Evolutionary conservation across 2,329 filamentous ascomycete species (phyloP).

Genomic region (Colletotrichum karsti): DNA sequence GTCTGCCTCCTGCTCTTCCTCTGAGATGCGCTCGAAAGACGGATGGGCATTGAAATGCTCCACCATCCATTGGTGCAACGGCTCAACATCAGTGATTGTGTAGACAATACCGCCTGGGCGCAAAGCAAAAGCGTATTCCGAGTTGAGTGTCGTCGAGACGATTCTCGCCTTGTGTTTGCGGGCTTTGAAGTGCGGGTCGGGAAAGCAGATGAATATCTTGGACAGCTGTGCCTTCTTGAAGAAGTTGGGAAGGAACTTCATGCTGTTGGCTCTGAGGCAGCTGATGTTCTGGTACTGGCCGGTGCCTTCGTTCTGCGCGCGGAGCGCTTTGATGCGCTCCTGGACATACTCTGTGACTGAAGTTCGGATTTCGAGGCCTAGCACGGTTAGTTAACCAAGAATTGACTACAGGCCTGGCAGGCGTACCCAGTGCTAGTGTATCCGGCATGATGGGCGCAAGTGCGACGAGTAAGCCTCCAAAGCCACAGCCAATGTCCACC

Average conservation of each 20-base stretch:
- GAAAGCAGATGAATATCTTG: slow-evolving; percentile 98
- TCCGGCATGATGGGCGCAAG: slow-evolving; percentile 84
- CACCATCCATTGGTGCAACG: slow-evolving; percentile 94
- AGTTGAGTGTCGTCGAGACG: slow-evolving; percentile 85
- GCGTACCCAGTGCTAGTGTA: slow-evolving; percentile 79
- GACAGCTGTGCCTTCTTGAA: slow-evolving; percentile 82
- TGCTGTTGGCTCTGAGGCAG: slow-evolving; percentile 91
- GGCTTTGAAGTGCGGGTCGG: slow-evolving; percentile 97
- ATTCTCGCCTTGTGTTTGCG: slow-evolving; percentile 98
- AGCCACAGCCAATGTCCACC: slow-evolving; percentile 96
- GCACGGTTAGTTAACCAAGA: slow-evolving; percentile 18
- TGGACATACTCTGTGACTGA: slow-evolving; percentile 92
- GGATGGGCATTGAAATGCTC: slow-evolving; percentile 81
- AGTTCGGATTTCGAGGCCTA: slow-evolving; percentile 90
- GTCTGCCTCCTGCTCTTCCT: slow-evolving; percentile 74
- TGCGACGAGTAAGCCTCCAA: slow-evolving; percentile 89
- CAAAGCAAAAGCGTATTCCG: slow-evolving; percentile 92
- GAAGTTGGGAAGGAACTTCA: slow-evolving; percentile 99
- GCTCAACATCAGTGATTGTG: slow-evolving; percentile 97
- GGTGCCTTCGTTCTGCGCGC: slow-evolving; percentile 66
- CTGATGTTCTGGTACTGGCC: slow-evolving; percentile 83
- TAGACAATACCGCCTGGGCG: slow-evolving; percentile 87
- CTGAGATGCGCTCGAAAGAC: slow-evolving; percentile 78
- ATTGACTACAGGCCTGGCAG: not conserved
- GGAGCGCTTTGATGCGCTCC: slow-evolving; percentile 84